These are phyloP conservation scores for Diaporthe vaccinii DNA, from an alignment of 2,329 filamentous ascomycete genomes.

Conservation along the genomic window DNA sequence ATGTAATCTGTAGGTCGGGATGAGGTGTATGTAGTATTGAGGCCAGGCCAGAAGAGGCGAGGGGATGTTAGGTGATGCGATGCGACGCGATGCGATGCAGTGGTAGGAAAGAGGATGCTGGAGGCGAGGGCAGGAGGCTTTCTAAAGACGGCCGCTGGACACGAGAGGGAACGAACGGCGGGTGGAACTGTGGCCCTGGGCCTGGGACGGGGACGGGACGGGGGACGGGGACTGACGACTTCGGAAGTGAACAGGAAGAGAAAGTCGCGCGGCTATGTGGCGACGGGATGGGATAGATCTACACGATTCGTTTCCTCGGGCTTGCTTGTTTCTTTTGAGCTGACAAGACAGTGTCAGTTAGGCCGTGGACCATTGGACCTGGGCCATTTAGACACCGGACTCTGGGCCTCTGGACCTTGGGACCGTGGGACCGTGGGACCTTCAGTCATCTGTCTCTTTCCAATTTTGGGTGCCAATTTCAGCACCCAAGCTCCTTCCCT, in stretches of 20 bases:
- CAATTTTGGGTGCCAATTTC: slow-evolving; percentile 29
- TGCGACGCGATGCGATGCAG: background rate
- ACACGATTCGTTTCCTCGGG: slow-evolving; percentile 20
- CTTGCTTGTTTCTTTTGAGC: slow-evolving; percentile 15
- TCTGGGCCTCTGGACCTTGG: background rate
- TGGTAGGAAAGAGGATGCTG: background rate
- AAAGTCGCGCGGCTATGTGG: slow-evolving; percentile 19
- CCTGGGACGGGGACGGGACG: slow-evolving; percentile 20
- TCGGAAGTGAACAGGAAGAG: slow-evolving; percentile 28
- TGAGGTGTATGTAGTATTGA: background rate
- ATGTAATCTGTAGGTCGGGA: background rate
- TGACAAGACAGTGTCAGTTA: slow-evolving; percentile 20
- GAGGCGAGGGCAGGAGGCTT: slow-evolving; percentile 17
- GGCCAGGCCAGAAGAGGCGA: background rate
- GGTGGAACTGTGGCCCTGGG: background rate
- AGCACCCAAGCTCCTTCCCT: slow-evolving; percentile 26
- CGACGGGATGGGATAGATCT: slow-evolving; percentile 29
- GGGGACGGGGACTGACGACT: background rate
- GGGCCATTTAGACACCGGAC: background rate
- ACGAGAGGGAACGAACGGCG: slow-evolving; percentile 1
- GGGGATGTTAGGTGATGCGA: slow-evolving; percentile 5
- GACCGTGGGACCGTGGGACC: slow-evolving; percentile 2
- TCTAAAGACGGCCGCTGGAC: slow-evolving; percentile 21
- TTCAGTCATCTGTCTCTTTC: slow-evolving; percentile 28
- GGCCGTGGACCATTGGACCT: background rate